These are phyloP conservation scores for Aechmea fasciata DNA, from an alignment of 176 grass and related monocot genomes.

Conservation along the genomic window DNA sequence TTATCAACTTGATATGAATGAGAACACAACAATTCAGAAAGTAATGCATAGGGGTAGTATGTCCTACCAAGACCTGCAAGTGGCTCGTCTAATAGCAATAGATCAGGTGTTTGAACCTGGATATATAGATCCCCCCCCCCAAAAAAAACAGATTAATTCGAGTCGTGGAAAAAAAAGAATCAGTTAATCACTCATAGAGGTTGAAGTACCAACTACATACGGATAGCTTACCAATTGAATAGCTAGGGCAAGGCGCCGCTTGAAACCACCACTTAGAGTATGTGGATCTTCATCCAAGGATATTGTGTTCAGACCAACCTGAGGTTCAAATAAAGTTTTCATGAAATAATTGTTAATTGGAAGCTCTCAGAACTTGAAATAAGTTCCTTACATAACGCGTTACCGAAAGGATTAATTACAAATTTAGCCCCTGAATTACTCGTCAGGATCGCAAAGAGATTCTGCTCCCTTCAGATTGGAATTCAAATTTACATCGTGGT, in stretches of 20 bases:
- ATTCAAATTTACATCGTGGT: too few species aligned
- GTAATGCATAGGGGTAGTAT: not conserved
- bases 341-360: not conserved
- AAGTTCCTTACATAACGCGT: too few species aligned
- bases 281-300: conserved; percentile 71
- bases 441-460: too few species aligned
- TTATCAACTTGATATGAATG: conserved; percentile 6
- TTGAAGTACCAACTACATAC: not conserved
- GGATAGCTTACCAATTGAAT: conserved; percentile 63
- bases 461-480: too few species aligned
- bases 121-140: conserved; percentile 16
- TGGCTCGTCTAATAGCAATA: conserved; percentile 84
- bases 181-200: not conserved
- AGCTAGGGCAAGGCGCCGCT: conserved; percentile 71
- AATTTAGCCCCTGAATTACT: too few species aligned
- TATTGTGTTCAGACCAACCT: conserved; percentile 72
- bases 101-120: conserved; percentile 78
- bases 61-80: conserved; percentile 69
- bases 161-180: too few species aligned
- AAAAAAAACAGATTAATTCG: not conserved
- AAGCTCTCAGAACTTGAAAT: not conserved
- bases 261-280: conserved; percentile 79
- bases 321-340: conserved; percentile 1
- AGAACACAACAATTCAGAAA: conserved; percentile 1
- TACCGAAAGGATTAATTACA: too few species aligned